Evolutionary conservation across 306 rosid genomes (phyloP).

Genomic region (Erythrophleum fordii): DNA sequence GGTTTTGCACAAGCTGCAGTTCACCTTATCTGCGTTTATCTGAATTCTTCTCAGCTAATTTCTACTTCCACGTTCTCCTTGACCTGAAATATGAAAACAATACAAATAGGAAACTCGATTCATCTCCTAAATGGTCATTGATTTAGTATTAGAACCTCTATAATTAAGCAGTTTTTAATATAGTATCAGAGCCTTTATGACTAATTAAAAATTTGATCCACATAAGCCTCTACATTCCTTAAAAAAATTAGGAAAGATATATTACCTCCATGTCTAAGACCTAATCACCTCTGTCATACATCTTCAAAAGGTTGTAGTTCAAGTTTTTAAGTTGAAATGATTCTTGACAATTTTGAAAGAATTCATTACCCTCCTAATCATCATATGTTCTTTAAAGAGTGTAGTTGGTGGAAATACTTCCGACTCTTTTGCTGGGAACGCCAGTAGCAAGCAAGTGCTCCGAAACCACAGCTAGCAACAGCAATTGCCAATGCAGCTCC

Average conservation of each 20-base stretch:
- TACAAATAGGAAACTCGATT: constrained; percentile 38
- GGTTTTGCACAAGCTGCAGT: constrained; percentile 42
- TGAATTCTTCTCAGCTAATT: constrained; percentile 43
- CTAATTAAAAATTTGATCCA: background rate
- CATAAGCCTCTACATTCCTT: background rate
- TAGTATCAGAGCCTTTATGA: background rate
- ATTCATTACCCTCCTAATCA: constrained; percentile 88
- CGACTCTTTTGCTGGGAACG: constrained; percentile 99
- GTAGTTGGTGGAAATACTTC: constrained; percentile 97
- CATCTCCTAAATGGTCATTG: constrained; percentile 7
- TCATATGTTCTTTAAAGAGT: constrained; percentile 96
- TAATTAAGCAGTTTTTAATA: background rate
- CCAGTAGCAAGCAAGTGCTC: constrained; percentile 99
- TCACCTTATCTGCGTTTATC: constrained; percentile 31
- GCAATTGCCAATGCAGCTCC: constrained; percentile 99
- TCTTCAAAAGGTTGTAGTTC: background rate
- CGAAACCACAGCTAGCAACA: constrained; percentile 96
- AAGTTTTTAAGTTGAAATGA: background rate
- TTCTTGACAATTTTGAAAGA: constrained; percentile 43
- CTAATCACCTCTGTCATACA: background rate
- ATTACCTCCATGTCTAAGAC: background rate
- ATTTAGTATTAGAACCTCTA: background rate
- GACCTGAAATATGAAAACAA: constrained; percentile 78
- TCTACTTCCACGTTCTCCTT: constrained; percentile 73
- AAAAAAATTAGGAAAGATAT: background rate